Base-by-base conservation (phyloP, 2,329 filamentous ascomycete species). In the Colletotrichum lindemuthianum region DNA sequence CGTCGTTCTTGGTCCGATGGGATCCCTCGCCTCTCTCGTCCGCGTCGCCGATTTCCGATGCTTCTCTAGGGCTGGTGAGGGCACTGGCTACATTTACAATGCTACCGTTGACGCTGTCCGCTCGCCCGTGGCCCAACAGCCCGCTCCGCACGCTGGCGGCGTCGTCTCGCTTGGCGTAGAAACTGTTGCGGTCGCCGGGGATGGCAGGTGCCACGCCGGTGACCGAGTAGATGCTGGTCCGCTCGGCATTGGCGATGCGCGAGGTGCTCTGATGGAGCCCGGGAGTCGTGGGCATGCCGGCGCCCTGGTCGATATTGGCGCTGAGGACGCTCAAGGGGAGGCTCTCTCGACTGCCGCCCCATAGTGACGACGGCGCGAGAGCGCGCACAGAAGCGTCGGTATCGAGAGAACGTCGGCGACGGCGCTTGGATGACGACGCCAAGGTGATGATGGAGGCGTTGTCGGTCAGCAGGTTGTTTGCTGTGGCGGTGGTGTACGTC, bases 361-460 rank as follows among this genome's bases (percentile, higher is more conserved):
- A 96, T 5, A 95, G 82, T 1, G 91, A 94, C 0, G 90, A 92
- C 0, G 92, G 92, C 1, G 92, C 91, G n/a, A 96, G 80, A 2
- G 92, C 92, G 47, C 92, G 90, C 43, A 96, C 91, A 0, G 91
- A 95, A 6, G 92, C 92, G 74, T 96, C 91, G 0, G 92, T 96
- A 75, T 96, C 92, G 77, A 95, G 88, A 36, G 91, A 94, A 65
- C 92, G 87, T 52, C 92, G 86, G 40, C 92, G 88, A 34, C 89
- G 86, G 41, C 90, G 87, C 78, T 95, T 93, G 68, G 90, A 92
- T 0, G 91, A 94, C 4, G 92, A 95, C 2, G 92, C 92, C 12
- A 96, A 83, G 0, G 92, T 96, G 65, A 96, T 79, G 69, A 96
- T 94, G 33, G 92, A 95, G 24, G 92, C 92, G 73, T 96, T 92